Evolutionary conservation across 2,329 filamentous ascomycete genomes (phyloP), one percentile per base, ranked within the genome.

Genomic region (Exutisphaerella laricina): DNA sequence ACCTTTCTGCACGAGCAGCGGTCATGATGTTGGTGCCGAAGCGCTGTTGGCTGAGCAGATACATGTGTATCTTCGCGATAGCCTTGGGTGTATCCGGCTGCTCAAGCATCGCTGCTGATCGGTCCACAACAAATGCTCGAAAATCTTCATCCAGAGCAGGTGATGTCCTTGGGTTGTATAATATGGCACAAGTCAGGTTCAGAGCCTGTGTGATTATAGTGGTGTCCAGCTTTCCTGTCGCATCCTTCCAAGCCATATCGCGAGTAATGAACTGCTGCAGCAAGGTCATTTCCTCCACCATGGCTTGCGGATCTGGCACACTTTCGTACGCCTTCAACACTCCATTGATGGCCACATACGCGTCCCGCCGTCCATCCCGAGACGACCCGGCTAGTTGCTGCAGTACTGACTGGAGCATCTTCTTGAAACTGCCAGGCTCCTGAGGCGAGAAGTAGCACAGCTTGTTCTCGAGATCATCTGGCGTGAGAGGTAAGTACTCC

Each of bases 351-450:
- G 84, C 84, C 61, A 82, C 80, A 59, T 98, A 97, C 36, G 89
- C 87, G 67, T 98, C 92, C 22, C 92, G 66, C 53, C 84, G 84
- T 9, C 79, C 81, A 44, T 80, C 77, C 40, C 83, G 75, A 53
- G 88, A 84, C 21, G 79, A 72, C 16, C 85, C 81, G 26, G 84
- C 85, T 35, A 98, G 75, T 65, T 92, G 85, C 64, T 86, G 82
- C 25, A 88, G 76, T 4, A 88, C 80, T 1, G 87, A 94, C 55
- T 94, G 85, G 51, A 97, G 69, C 82, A 96, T 92, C 55, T 80
- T 80, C 51, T 77, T 75, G 44, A 95, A 80, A 28, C 77, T 82
- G 32, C 75, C 70, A 48, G 72, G 69, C 18, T 68, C 72, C 52
- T 69, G 73, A 45, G 66, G 66, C 49, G 62, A 66, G 64, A 66